Evolutionary conservation across 805 yeast genomes (phyloP), one percentile per base, ranked within the genome.

Genomic region (Candida caryicola): DNA sequence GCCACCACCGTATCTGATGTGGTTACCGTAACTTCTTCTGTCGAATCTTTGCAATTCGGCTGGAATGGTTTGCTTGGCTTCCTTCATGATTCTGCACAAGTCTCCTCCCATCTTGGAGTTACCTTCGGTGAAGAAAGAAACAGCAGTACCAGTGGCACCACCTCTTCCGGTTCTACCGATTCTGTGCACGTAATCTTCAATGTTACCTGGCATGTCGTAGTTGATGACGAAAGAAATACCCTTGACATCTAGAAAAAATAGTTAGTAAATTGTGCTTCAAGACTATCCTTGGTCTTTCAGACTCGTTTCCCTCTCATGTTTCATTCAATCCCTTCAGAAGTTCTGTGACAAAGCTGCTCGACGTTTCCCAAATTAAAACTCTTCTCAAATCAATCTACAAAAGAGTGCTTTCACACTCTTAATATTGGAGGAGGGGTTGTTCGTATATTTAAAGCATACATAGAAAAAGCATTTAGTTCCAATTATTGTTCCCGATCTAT

Each of bases 131-230:
- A 93, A 93, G 65, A 91, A 80, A 6, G 98, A 87, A 50, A 89
- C 79, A 39, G 99, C 97, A 46, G 93, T 90, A 77, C 99, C 99
- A 46, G 76, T 75, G 46, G 89, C 82, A 65, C 98, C 98, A 51
- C 97, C 99, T 79, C 99, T 88, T 65, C 99, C 99, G 49, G 99
- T 90, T 80, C 97, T 90, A 68, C 99, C 99, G 60, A 91, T 93
- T 74, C 99, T 82, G 68, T 91, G 99, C 47, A 91, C 97, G 65
- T 91, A 91, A 73, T 93, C 98, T 76, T 93, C 99, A 61, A 90
- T 87, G 71, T 91, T 91, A 68, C 87, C 89, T 60, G 99, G 98
- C 90, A 91, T 91, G 67, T 91, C 98, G 60, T 77, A 88, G 81
- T 93, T 93, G 64, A 93, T 77, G 45, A 93, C 99, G 57, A 74